phyloP scores from a whole-genome alignment of 208 protist species.

The Leishmania gerbilli region DNA sequence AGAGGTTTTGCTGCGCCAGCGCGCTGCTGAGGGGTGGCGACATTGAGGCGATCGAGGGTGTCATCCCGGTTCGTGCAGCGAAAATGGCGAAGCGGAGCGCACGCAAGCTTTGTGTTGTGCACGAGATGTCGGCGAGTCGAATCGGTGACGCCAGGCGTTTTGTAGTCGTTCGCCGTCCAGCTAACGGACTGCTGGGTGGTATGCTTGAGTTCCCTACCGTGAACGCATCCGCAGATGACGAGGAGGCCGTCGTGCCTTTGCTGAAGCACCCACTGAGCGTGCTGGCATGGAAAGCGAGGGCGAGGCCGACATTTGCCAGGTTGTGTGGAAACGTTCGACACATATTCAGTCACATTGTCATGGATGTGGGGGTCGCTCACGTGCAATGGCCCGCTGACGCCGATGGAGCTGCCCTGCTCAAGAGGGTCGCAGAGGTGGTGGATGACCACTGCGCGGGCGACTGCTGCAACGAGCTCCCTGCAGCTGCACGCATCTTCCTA shows the following conservation, averaged over 20 bases:
- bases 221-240: not conserved
- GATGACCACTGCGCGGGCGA: slow-evolving; percentile 7
- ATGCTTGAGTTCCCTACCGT: slow-evolving; percentile 85
- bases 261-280: slow-evolving; percentile 12
- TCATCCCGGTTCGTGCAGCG: slow-evolving; percentile 71
- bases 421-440: slow-evolving; percentile 15
- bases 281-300: not conserved
- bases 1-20: slow-evolving; percentile 53
- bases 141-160: slow-evolving; percentile 34
- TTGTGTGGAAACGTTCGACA: slow-evolving; percentile 53
- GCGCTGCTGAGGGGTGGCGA: slow-evolving; percentile 33
- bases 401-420: slow-evolving; percentile 9
- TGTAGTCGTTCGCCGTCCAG: slow-evolving; percentile 60
- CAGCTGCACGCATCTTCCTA: slow-evolving; percentile 39
- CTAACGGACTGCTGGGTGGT: slow-evolving; percentile 68
- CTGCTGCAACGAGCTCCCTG: not conserved
- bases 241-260: slow-evolving; percentile 3
- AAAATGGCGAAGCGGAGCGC: slow-evolving; percentile 47
- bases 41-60: slow-evolving; percentile 72
- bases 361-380: slow-evolving; percentile 72
- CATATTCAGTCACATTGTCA: slow-evolving; percentile 87
- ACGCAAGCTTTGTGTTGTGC: slow-evolving; percentile 73
- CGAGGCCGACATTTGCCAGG: not conserved
- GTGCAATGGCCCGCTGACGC: slow-evolving; percentile 37
- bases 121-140: slow-evolving; percentile 38